Percentiles rank a stretch among this genome's conserved stretches.
phyloP scores from a whole-genome alignment of 345 rosid species.

The Brassica juncea region DNA sequence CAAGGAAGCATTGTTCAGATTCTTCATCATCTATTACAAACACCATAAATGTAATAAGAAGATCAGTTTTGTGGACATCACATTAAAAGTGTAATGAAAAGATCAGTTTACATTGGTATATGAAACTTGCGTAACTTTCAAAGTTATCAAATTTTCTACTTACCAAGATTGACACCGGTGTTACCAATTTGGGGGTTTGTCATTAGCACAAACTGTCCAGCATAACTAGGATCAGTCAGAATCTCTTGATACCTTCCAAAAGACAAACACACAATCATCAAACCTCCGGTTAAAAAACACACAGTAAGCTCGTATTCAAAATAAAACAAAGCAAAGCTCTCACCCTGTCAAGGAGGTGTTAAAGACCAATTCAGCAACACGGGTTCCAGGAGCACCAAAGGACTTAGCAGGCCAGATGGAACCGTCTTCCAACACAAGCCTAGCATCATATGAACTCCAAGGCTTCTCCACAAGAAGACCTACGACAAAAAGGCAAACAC shows the following conservation, averaged over 20 bases:
- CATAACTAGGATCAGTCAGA: slow-evolving; percentile 95
- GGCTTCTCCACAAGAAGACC: slow-evolving; percentile 65
- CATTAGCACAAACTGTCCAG: slow-evolving; percentile 97
- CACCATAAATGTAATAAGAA: not conserved
- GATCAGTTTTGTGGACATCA: no score
- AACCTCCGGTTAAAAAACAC: not conserved
- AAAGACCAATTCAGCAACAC: slow-evolving; percentile 93
- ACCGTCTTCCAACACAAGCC: slow-evolving; percentile 92
- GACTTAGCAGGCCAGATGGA: slow-evolving; percentile 95
- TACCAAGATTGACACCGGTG: slow-evolving; percentile 91
- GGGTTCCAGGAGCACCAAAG: slow-evolving; percentile 92
- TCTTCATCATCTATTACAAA: slow-evolving; percentile 80
- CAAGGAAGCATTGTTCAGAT: slow-evolving; percentile 77
- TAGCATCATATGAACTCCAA: slow-evolving; percentile 81
- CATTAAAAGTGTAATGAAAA: no score
- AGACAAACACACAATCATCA: not conserved
- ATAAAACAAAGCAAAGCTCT: not conserved
- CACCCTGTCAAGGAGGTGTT: slow-evolving; percentile 96
- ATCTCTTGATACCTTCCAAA: slow-evolving; percentile 89
- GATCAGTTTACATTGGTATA: not conserved
- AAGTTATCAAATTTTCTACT: slow-evolving; percentile 20
- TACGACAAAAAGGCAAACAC: not conserved
- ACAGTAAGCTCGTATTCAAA: not conserved
- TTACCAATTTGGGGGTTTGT: slow-evolving; percentile 97
- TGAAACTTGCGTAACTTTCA: not conserved